Evolutionary conservation across 441 rosid species (phyloP), one percentile per base, ranked within the genome.

Genomic region (Breynia disticha): DNA sequence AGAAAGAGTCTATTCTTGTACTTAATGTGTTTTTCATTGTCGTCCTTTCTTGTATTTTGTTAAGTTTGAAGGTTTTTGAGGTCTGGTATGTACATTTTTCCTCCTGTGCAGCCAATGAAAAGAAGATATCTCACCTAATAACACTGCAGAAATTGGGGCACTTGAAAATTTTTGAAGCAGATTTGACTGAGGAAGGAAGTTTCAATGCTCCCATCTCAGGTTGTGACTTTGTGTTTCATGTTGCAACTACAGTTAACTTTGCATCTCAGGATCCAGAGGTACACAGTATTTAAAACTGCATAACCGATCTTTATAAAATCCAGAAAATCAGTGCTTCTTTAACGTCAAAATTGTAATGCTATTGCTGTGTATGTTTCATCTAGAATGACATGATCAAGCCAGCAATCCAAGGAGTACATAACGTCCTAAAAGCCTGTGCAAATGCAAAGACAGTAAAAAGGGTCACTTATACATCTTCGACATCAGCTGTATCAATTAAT

Each of bases 251-350:
- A 0, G 87, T 87, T 61, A 79, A 82, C 70, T 87, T 90, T 55
- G 74, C 82, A 54, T 83, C 98, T 20, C n/a, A 83, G 48, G 98
- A 90, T 69, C 98, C 98, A 0, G 95, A 90, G 96, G 98, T 83
- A 54, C 16, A 4, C 8, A 42, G 20, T 16, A 11, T 11, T 35
- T 47, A 5, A 2, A 42, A 39, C n/a, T 52, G 22, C 32, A 7
- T 42, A 16, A 16, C 38, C 11, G 2, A 38, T 3, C 16, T 22
- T 46, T 19, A 14, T 39, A 39, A 16, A 11, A 11, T 35, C 10
- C 32, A 19, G 5, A 9, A 53, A 13, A n/a, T n/a, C n/a, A n/a
- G n/a, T n/a, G n/a, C n/a, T n/a, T n/a, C 44, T 11, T 41, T 41
- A 28, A 28, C 35, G 8, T 41, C 2, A 11, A 7, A 41, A 9